Percentiles rank a stretch among this genome's conserved stretches.
Evolutionary conservation across 768 basidiomycete genomes (phyloP).

Genomic region (Pisolithus microcarpus): DNA sequence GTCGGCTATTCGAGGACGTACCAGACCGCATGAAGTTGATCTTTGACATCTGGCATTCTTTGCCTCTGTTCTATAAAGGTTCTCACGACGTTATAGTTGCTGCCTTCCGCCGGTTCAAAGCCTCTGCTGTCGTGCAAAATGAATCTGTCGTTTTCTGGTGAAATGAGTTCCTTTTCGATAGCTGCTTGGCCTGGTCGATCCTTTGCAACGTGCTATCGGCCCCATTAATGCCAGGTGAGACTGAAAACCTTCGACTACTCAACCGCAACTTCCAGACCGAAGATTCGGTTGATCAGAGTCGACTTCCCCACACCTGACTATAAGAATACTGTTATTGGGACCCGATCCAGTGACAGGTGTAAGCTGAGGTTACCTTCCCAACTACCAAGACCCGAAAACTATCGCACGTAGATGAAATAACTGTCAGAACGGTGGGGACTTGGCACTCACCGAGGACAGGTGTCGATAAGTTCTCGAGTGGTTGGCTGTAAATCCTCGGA

Average conservation of each 20-base stretch:
- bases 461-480: too few relatives aligned
- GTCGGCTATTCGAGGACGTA: neutral
- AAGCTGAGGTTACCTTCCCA: neutral
- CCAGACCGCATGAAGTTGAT: constrained; percentile 12
- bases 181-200: neutral
- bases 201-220: neutral
- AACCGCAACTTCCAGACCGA: constrained; percentile 1
- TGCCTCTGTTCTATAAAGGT: constrained; percentile 6
- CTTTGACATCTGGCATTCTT: constrained; percentile 1
- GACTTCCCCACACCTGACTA: constrained; percentile 6
- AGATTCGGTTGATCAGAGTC: constrained; percentile 1
- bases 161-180: constrained; percentile 9
- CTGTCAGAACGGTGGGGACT: too few relatives aligned
- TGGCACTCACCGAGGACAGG: too few relatives aligned
- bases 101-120: constrained; percentile 9
- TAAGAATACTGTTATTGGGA: neutral
- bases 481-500: too few relatives aligned
- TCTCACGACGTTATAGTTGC: constrained; percentile 4
- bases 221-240: neutral
- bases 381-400: neutral
- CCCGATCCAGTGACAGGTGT: neutral
- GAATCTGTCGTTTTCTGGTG: constrained; percentile 5
- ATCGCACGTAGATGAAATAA: too few relatives aligned
- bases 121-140: constrained; percentile 13
- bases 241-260: neutral